Evolutionary conservation across 108 stramenopile genomes (phyloP), one percentile per base, ranked within the genome.

Genomic region (Cyclotella sp.): DNA sequence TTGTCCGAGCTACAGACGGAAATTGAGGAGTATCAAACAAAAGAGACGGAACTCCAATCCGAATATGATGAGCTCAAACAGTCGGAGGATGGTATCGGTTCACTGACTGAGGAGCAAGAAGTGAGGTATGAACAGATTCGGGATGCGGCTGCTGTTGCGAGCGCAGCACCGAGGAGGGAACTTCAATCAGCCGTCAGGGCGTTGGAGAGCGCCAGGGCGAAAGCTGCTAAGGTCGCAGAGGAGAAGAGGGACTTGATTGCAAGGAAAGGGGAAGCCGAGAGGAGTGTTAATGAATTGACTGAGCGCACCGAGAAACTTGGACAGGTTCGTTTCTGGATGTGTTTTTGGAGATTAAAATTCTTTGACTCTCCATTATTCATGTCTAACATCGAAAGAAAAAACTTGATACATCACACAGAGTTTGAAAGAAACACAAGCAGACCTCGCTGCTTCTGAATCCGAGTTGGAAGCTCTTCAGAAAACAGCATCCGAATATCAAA

Each of bases 31-130:
- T 74, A 81, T 65, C 68, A 71, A 26, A 55, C 79, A 19, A 78
- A 86, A 28, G 74, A 94, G 69, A 44, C 60, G 26, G 78, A 84
- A 18, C 83, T 94, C 15, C 74, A 90, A 54, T 63, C 85, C 57
- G 95, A 97, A 45, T 94, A 96, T 72, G 92, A 96, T 61, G 79
- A 89, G 43, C 79, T 95, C 73, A 97, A 97, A 76, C 84, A 83
- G 46, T 84, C 88, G n/a, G 78, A 71, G 42, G 51, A 52, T 51
- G 78, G 72, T 24, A 81, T 84, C 39, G 81, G 87, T 13, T 71
- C 84, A 5, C 68, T 94, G 83, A 95, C 93, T 9, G 75, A 88
- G 68, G 91, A 90, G 45, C 93, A 96, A 68, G 93, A 96, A 73
- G 80, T 86, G 55, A 86, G 92, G 54, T 96, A 96, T 58, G 93